Evolutionary conservation across 768 basidiomycete species (phyloP), one percentile per base, ranked within the genome.

Genomic region (Pleurotus salmoneostramineus): DNA sequence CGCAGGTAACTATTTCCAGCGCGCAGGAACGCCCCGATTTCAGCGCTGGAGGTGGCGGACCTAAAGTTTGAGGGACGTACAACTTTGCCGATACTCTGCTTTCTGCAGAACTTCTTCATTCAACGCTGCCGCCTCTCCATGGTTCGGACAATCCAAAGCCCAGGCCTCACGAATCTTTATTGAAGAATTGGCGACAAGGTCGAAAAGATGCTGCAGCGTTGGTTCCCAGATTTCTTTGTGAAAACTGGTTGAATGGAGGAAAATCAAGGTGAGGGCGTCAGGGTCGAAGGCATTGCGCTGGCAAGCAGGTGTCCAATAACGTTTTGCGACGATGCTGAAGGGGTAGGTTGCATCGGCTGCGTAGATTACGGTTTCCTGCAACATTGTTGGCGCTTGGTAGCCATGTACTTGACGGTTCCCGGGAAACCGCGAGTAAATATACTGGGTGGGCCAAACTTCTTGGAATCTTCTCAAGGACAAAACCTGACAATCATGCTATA

Each of bases 161-260:
- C 86, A 89, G 15, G 84, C 87, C 62, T 86, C 83, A 8, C 76
- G 73, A 17, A 85, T 76, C 57, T 73, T 72, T 31, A 73, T 61
- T 47, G 57, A 50, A 8, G 58, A 48, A 33, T 52, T 51, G 37
- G 58, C 44, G 14, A 70, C 66, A 27, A 73, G 65, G 0, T 68
- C 46, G 50, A 87, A 82, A 21, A 89, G 61, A 11, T 71, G 72
- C 21, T 75, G 73, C 11, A 89, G 61, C 3, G 80, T 77, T 1
- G 87, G 84, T 61, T 87, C 84, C 85, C 84, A 89, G 2, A 81
- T 84, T 70, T 89, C 87, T 66, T 88, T 88, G 71, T 87, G 87
- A 63, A 86, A 89, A 66, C 86, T 85, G 2, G 87, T 88, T 3
- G 85, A 82, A 66, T 89, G 87, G 2, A 87, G 71, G n/a, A 86